Evolutionary conservation across 495 filamentous ascomycete species (phyloP), one percentile per base, ranked within the genome.

Genomic region (Aspergillus wentii): DNA sequence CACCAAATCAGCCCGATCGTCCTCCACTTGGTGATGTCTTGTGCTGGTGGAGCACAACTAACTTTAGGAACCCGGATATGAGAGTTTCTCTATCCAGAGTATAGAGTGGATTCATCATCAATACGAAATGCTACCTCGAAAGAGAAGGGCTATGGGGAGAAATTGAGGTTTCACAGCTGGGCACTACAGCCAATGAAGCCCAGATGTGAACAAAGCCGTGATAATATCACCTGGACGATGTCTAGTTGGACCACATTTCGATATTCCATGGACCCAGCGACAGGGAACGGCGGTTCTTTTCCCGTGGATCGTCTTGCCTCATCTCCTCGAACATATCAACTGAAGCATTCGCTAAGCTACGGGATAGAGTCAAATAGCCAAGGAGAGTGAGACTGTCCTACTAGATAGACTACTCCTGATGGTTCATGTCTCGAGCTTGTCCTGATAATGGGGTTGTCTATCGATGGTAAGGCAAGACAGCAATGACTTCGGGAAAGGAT

Each of bases 211-310:
- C n/a, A n/a, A n/a, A n/a, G n/a, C n/a, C n/a, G n/a, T n/a, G n/a
- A n/a, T n/a, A n/a, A n/a, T n/a, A n/a, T 25, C 30, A 34, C 28
- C 21, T 32, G 21, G 17, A 30, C n/a, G 38, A 27, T 26, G 21
- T n/a, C n/a, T 29, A 40, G 21, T 40, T 40, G 39, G 30, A 29
- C 25, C 33, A 23, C 15, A 38, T 17, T 15, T 17, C 18, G 22
- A 28, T 17, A 30, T n/a, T 17, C 25, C 15, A 3, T 48, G 42
- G 42, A 32, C 44, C 39, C 29, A 2, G 38, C 36, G 35, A 46
- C 45, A 53, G 44, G 50, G 46, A 49, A 53, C 42, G 41, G 39
- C 45, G 35, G 45, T 43, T 35, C 41, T 40, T 36, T 43, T 52
- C n/a, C 49, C 49, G 39, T 52, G 49, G 49, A 49, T 53, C 44